Base-by-base conservation (phyloP, 2,329 filamentous ascomycete genomes). In the Penicillium sp. region DNA sequence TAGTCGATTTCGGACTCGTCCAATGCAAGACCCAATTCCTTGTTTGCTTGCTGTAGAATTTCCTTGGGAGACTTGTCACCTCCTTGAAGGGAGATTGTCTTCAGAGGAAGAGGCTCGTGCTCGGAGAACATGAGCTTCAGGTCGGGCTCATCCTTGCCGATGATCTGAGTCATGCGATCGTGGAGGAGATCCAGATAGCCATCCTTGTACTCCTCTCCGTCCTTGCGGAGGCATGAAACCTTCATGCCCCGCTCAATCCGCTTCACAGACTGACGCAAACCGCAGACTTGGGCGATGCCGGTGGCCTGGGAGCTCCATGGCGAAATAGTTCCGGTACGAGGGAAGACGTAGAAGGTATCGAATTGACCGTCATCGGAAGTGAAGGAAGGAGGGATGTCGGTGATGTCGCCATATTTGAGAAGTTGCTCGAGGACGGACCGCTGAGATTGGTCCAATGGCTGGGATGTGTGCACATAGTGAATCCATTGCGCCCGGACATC, bases 241-340 rank as follows among this genome's bases (percentile, higher is more conserved):
- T 90, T 85, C 70, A 95, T 87, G 55, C 93, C 95, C 68, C 93
- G 87, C 80, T 99, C 95, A 68, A 98, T 91, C 60, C 94, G 89
- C 73, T 89, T 83, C 52, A 89, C 85, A 33, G 90, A 84, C 56
- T 86, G 78, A 45, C 88, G 86, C 61, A 98, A 82, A 28, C 91
- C 93, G 75, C 94, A 98, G 35, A 97, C 94, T 67, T 95, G 88
- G 57, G 94, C 90, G 75, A 98, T 97, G 75, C 88, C 94, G 51
- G 94, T 97, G 30, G 93, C 94, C 78, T 97, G 93, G 59, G 93
- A 97, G 79, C 93, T 97, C 95, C 95, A 99, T 74, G 95, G 95
- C 43, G 93, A 97, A 68, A 96, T 88, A 1, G 87, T 93, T 70
- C 87, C 87, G 19, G 91, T 90, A 67, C 94, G 87, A 22, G 94